Evolutionary conservation across 352 stramenopile genomes (phyloP), one percentile per base, ranked within the genome.

Genomic region (Globisporangium uncinulatum): DNA sequence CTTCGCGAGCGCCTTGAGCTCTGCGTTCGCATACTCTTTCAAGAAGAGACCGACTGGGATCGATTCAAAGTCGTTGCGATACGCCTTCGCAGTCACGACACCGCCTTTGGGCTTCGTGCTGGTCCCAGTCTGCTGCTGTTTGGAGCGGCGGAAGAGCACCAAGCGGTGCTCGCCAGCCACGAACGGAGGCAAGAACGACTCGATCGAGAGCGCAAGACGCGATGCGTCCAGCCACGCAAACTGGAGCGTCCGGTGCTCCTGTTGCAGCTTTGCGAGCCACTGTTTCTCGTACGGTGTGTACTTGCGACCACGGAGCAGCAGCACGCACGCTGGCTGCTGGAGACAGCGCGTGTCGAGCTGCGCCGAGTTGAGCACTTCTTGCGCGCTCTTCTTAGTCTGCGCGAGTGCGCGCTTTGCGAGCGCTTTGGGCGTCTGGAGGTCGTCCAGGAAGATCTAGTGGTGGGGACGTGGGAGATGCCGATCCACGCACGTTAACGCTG

Each of bases 171-270:
- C 74, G 4, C 67, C 74, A 0, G 41, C 19, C 13, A 36, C 59
- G 20, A 63, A 76, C 56, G 73, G 64, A 6, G 81, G 69, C 31
- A 91, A 61, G 59, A 79, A 58, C 15, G 67, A 76, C 58, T 92
- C 82, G 37, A 92, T 73, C 52, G 80, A 87, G 14, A 92, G 67
- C 69, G 85, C 83, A 44, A 82, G 62, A 14, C 73, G 73, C 31
- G 70, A 75, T 37, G 82, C 70, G 50, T 94, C 82, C 24, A 89
- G 56, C 80, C 79, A 92, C 11, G 70, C 80, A 46, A 92, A 94
- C 43, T 69, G 67, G n/a, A 86, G 34, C 4, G 66, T 77, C 54
- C 82, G 80, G 52, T 89, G 66, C 49, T 78, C 56, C 10, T 67
- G 56, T 61, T 89, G 72, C 14, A 94, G 62, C 41, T 67, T 69